Evolutionary conservation across 2,329 filamentous ascomycete genomes (phyloP).

Genomic region (Phyllosticta capitalensis): DNA sequence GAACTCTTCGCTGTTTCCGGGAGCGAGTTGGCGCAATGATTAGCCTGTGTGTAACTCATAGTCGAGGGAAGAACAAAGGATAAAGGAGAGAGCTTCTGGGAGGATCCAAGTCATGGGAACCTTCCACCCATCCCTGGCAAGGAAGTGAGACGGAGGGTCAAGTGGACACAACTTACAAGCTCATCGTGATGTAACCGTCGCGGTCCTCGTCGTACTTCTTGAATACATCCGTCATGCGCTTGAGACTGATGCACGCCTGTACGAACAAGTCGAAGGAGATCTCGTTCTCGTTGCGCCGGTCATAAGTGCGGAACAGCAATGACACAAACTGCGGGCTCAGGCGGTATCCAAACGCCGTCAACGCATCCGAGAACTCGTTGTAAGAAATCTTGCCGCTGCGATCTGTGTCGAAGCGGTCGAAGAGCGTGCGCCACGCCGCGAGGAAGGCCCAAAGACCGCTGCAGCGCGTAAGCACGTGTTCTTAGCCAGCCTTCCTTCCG

Average conservation of each 20-base stretch:
- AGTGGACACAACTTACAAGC: conserved; percentile 37
- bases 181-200: conserved; percentile 66
- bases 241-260: conserved; percentile 90
- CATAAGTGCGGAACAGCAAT: conserved; percentile 80
- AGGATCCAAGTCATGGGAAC: background rate
- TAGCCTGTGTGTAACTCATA: background rate
- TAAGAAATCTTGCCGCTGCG: conserved; percentile 77
- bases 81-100: background rate
- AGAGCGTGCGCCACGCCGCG: conserved; percentile 84
- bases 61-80: background rate
- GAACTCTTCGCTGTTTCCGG: conserved; percentile 39
- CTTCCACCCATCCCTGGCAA: background rate
- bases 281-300: conserved; percentile 43
- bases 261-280: conserved; percentile 83
- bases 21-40: background rate
- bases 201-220: conserved; percentile 98
- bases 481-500: background rate
- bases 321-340: conserved; percentile 76
- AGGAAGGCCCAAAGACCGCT: conserved; percentile 88
- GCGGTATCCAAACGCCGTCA: conserved; percentile 86
- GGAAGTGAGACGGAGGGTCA: background rate
- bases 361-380: conserved; percentile 78
- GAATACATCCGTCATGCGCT: conserved; percentile 98
- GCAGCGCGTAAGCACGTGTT: background rate
- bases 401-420: conserved; percentile 90